Conservation (phyloP, 306 rosid genomes). For the Glycine tomentella region DNA sequence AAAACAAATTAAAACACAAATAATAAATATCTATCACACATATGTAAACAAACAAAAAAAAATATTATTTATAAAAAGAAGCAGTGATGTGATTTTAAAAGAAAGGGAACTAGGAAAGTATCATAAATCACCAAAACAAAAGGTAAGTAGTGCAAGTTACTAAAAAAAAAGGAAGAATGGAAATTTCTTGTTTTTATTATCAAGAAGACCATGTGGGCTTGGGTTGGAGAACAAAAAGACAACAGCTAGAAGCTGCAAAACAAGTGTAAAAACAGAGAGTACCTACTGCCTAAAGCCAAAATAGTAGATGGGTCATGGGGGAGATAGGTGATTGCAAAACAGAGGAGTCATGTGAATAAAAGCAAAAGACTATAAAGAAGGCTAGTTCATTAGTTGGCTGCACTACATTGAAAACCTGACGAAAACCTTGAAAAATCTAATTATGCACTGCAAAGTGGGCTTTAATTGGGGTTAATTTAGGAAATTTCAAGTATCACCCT, state of each 20-base stretch:
- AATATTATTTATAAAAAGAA: not conserved
- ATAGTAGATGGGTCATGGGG: not conserved
- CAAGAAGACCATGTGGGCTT: too few species aligned
- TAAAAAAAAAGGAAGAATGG: too few species aligned
- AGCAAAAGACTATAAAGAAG: not conserved
- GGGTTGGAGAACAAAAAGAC: not conserved
- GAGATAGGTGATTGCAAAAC: not conserved
- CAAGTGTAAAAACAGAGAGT: not conserved
- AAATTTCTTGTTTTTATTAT: too few species aligned
- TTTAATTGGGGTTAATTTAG: not conserved
- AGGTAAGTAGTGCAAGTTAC: too few species aligned
- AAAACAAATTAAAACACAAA: slow-evolving; percentile 7
- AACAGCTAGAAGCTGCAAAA: slow-evolving; percentile 8
- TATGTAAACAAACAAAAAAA: not conserved
- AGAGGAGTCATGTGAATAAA: not conserved
- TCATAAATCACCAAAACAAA: not conserved
- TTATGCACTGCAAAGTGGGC: not conserved
- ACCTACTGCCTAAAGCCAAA: not conserved
- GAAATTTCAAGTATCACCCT: not conserved
- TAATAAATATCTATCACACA: slow-evolving; percentile 20
- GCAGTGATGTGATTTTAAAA: not conserved
- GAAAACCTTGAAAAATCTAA: not conserved
- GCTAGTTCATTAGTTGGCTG: not conserved
- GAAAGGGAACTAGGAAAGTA: not conserved
- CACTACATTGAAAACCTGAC: not conserved